Evolutionary conservation across 148 eudicot genomes (phyloP).

Genomic region (Hydrangea macrophylla): DNA sequence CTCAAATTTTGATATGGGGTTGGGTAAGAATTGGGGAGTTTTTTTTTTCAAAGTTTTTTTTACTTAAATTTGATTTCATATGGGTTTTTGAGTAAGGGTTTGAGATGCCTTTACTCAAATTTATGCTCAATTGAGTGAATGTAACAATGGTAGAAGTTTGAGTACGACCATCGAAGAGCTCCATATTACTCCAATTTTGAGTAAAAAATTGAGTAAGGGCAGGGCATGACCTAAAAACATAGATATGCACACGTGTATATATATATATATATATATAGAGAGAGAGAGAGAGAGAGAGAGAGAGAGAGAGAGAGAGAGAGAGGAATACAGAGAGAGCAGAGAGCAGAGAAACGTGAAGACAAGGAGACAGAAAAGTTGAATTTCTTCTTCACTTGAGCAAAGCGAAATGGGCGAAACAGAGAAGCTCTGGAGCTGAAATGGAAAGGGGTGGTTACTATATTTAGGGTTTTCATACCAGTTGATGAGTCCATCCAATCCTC

Average conservation of each 20-base stretch:
- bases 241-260: background rate
- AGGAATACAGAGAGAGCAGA: constrained; percentile 26
- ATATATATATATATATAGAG: background rate
- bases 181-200: no score
- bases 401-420: constrained; percentile 3
- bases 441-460: constrained; percentile 6
- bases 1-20: no score
- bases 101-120: no score
- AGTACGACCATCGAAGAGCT: no score
- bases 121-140: no score
- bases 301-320: background rate
- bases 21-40: no score
- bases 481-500: constrained; percentile 9
- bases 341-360: constrained; percentile 17
- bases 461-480: constrained; percentile 19
- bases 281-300: constrained; percentile 1
- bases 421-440: constrained; percentile 9
- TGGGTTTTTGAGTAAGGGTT: no score
- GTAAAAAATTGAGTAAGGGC: no score
- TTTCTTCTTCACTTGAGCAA: background rate
- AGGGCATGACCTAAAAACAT: no score
- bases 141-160: no score
- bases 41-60: no score
- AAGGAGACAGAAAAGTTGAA: constrained; percentile 9
- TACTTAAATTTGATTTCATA: no score